Conservation (phyloP, 2,329 filamentous ascomycete species). For the Botrytis aclada region DNA sequence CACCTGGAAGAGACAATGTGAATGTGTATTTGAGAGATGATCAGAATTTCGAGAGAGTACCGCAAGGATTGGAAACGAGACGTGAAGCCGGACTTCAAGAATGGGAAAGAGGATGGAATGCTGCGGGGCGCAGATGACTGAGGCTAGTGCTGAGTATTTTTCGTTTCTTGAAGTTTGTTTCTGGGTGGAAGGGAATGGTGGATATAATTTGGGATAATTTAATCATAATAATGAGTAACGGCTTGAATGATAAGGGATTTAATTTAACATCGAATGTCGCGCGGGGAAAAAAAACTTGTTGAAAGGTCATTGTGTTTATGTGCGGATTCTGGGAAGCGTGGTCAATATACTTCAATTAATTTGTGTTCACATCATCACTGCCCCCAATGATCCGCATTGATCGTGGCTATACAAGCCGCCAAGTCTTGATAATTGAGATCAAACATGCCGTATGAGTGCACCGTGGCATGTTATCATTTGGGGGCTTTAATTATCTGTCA, state of each 20-base stretch:
- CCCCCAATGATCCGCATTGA: background rate
- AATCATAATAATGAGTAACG: background rate
- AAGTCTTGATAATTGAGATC: too few relatives aligned
- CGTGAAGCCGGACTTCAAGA: constrained; percentile 5
- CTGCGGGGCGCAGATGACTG: background rate
- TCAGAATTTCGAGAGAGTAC: constrained; percentile 22
- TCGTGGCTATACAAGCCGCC: constrained; percentile 1
- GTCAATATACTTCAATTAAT: background rate
- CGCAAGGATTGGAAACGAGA: constrained; percentile 10
- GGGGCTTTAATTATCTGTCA: background rate
- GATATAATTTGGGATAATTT: rapidly evolving
- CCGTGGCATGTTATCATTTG: too few relatives aligned
- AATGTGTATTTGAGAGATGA: constrained; percentile 21
- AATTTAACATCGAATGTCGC: background rate
- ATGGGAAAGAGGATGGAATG: constrained; percentile 25
- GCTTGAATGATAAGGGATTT: too few relatives aligned
- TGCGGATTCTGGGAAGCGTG: background rate
- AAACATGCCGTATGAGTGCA: background rate
- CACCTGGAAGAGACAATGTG: constrained; percentile 17
- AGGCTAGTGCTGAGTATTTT: background rate
- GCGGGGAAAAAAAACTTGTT: background rate
- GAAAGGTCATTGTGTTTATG: background rate
- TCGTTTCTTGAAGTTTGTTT: too few relatives aligned
- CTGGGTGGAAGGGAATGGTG: too few relatives aligned
- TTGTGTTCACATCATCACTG: background rate